Evolutionary conservation across 768 basidiomycete species (phyloP), one percentile per base, ranked within the genome.

Genomic region (Auricularia sp.): DNA sequence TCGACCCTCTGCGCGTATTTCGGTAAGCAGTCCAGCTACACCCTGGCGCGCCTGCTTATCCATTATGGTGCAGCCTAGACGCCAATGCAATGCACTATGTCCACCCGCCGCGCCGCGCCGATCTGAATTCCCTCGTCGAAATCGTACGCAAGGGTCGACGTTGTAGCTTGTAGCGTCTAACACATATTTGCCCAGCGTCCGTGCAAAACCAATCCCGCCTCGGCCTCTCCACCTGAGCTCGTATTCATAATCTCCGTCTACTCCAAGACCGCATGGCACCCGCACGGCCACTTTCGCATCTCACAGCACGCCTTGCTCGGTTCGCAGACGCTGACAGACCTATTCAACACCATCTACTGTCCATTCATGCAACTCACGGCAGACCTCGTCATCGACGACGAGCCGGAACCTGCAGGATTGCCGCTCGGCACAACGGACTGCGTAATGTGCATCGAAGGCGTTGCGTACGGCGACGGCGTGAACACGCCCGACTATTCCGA

Each of bases 221-320:
- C 29, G 13, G 39, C 56, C 67, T 54, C 68, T 42, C 18, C 62
- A 14, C 69, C 68, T 54, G 65, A 66, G 5, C 74, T 85, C 51
- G 85, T 81, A 0, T 69, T 91, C 13, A 83, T 80, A 36, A 69
- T 88, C 36, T 83, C 87, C 3, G 75, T 89, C 7, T 80, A 89
- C 71, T 82, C 81, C 67, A 83, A 81, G 64, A 75, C 87, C 33
- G 70, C 81, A 24, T 90, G 88, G 86, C 79, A 82, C 24, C 82
- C 82, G 63, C 83, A 82, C 62, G 80, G 82, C 62, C 75, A 87
- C 11, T 77, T 78, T 59, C 86, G 87, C 44, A 75, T 80, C 65
- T 91, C 90, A 8, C 87, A 87, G 69, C 88, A 91, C 70, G 82
- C 80, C 11, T 71, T 89, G 6, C 72, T 87, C 16, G 85, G 89